Conservation (phyloP, 768 basidiomycete species). For the Zangia roseola region DNA sequence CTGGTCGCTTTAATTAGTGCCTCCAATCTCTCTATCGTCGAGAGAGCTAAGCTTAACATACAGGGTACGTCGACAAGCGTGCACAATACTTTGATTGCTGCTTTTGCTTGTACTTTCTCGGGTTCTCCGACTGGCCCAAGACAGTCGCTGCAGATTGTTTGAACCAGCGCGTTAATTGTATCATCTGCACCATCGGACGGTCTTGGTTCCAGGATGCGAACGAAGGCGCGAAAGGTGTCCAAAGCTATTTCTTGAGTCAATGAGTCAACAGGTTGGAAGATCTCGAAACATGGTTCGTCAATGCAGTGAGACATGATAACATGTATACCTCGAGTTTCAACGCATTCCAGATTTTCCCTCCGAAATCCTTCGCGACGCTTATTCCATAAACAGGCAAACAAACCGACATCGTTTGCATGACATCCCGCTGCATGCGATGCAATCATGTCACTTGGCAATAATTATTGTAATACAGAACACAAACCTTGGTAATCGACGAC, state of each 20-base stretch:
- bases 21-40: not conserved
- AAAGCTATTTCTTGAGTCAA: conserved; percentile 75
- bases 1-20: conserved; percentile 37
- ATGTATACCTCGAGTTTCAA: conserved; percentile 79
- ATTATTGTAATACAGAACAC: not conserved
- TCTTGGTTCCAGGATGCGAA: conserved; percentile 66
- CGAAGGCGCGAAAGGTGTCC: conserved; percentile 65
- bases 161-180: conserved; percentile 55
- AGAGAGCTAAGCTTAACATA: conserved; percentile 38
- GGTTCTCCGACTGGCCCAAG: conserved; percentile 79
- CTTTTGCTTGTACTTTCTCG: conserved; percentile 89
- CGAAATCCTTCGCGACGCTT: conserved; percentile 54
- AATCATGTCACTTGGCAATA: not conserved
- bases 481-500: conserved; percentile 78
- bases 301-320: not conserved
- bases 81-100: conserved; percentile 82
- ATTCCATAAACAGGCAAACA: conserved; percentile 88
- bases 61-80: conserved; percentile 77
- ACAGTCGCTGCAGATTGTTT: conserved; percentile 79
- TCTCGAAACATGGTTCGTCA: conserved; percentile 43
- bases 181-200: conserved; percentile 36
- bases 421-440: conserved; percentile 65
- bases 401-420: conserved; percentile 69
- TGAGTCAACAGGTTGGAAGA: conserved; percentile 87
- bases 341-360: conserved; percentile 84